Percentiles rank a stretch among this genome's conserved stretches.
Evolutionary conservation across 2,329 filamentous ascomycete species (phyloP).

Genomic region (Talaromyces verruculosus): DNA sequence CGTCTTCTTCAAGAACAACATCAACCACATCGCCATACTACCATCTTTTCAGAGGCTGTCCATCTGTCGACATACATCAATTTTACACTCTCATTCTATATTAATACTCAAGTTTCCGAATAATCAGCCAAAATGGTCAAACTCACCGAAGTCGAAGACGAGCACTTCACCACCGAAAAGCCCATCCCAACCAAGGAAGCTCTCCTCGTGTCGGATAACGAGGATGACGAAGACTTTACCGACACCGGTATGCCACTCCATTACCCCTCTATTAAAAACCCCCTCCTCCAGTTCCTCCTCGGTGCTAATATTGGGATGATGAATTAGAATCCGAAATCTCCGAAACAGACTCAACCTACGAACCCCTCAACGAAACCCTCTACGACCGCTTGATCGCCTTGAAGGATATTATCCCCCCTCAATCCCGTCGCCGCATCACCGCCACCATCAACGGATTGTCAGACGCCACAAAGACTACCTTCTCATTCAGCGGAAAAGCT

Average conservation of each 20-base stretch:
- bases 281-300: too few species aligned
- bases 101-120: neutral
- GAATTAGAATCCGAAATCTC: constrained; percentile 76
- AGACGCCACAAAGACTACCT: constrained; percentile 47
- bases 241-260: constrained; percentile 70
- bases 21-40: constrained; percentile 33
- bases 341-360: constrained; percentile 66
- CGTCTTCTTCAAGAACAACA: neutral
- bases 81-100: neutral
- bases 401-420: constrained; percentile 73
- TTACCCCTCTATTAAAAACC: too few species aligned
- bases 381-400: constrained; percentile 70
- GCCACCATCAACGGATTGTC: constrained; percentile 54
- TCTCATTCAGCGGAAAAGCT: constrained; percentile 74
- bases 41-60: neutral
- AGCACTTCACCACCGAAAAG: constrained; percentile 79
- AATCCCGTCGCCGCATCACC: constrained; percentile 67
- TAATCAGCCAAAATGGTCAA: constrained; percentile 71
- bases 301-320: neutral
- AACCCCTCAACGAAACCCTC: constrained; percentile 58
- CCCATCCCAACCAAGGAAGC: constrained; percentile 62
- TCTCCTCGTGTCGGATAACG: constrained; percentile 43
- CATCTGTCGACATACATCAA: neutral
- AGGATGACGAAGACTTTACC: constrained; percentile 82
- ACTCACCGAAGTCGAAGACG: constrained; percentile 93